Percentiles rank a stretch among this genome's conserved stretches.
These are phyloP conservation scores for Leishmania turanica DNA, from an alignment of 208 protist species.

Conservation along the genomic window DNA sequence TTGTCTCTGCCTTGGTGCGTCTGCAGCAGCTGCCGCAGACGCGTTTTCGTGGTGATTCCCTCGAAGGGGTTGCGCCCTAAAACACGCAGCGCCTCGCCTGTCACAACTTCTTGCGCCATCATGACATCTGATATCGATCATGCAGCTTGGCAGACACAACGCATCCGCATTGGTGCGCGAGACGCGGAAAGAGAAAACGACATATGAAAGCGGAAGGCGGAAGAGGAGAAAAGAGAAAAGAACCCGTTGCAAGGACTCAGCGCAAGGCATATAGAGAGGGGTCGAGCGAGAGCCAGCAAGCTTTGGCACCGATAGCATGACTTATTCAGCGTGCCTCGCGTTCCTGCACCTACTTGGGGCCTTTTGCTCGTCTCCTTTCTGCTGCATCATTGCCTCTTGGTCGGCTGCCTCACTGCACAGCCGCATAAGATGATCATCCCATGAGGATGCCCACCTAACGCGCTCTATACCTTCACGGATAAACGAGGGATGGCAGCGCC, in stretches of 20 bases:
- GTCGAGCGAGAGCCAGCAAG: not conserved
- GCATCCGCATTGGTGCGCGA: not conserved
- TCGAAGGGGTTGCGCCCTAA: constrained; percentile 86
- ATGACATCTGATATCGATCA: constrained; percentile 6
- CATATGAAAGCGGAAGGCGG: not conserved
- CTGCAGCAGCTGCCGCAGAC: constrained; percentile 87
- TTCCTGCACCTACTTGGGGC: no score
- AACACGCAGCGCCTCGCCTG: constrained; percentile 71
- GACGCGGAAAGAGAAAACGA: not conserved
- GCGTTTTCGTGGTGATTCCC: constrained; percentile 85
- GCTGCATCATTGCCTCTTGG: not conserved
- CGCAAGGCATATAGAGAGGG: not conserved
- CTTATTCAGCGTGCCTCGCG: not conserved
- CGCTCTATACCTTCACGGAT: not conserved
- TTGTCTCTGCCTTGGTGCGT: constrained; percentile 92
- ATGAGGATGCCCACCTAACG: not conserved
- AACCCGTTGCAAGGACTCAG: not conserved
- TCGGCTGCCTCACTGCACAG: not conserved
- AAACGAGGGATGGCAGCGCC: not conserved
- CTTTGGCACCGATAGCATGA: not conserved
- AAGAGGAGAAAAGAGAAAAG: not conserved
- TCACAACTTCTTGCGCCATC: constrained; percentile 33
- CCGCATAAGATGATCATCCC: not conserved
- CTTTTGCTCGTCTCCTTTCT: not conserved
- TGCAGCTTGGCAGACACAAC: not conserved